Conservation (phyloP, 2,329 filamentous ascomycete species). For the Ceratocystis diversiconidia region DNA sequence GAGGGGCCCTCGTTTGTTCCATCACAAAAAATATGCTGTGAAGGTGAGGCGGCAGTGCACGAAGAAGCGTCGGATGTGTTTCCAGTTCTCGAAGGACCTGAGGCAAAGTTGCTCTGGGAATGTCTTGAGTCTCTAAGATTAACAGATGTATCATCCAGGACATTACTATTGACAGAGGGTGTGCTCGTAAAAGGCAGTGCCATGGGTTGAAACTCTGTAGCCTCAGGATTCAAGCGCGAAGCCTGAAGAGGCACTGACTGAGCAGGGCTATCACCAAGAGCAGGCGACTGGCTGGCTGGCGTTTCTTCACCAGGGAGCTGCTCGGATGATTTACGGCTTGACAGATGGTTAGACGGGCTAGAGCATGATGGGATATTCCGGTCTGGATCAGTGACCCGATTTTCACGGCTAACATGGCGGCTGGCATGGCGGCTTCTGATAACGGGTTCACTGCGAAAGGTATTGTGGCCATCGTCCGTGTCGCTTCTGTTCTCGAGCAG, state of each 20-base stretch:
- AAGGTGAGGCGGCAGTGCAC: not conserved
- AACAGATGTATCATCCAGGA: not conserved
- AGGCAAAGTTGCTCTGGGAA: not conserved
- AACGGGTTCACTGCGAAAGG: not conserved
- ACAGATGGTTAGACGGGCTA: not conserved
- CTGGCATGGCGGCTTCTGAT: not conserved
- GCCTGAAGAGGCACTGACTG: not conserved
- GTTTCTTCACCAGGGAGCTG: not conserved
- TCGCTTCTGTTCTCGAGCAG: conserved; percentile 9
- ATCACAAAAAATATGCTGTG: not conserved
- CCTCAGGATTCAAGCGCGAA: conserved; percentile 1
- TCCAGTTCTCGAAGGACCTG: not conserved
- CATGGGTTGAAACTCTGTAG: conserved; percentile 6
- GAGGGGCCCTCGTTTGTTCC: not conserved
- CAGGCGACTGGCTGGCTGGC: not conserved
- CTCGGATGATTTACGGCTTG: not conserved
- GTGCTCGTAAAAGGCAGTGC: not conserved
- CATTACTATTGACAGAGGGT: not conserved
- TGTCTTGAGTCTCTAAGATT: not conserved
- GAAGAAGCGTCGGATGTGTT: not conserved
- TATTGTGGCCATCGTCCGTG: not conserved
- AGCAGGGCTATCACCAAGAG: not conserved
- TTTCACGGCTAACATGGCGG: not conserved
- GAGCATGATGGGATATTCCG: not conserved
- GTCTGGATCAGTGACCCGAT: not conserved